phyloP scores from a whole-genome alignment of 257 asterid genomes.

The Vinca minor region DNA sequence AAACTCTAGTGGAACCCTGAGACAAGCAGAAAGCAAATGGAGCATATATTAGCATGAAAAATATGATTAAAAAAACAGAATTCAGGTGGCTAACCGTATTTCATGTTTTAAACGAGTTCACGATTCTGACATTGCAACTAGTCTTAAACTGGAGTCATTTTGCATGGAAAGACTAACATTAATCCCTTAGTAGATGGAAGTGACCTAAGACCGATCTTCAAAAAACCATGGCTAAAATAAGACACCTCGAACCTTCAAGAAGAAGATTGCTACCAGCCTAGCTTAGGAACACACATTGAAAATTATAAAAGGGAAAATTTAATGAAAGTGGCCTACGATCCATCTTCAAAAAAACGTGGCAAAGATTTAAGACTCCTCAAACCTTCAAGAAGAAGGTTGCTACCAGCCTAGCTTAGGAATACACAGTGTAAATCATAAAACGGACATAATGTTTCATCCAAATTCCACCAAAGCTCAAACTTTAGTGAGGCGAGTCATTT shows the following conservation, averaged over 20 bases:
- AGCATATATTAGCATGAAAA: neutral
- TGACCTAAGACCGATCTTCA: neutral
- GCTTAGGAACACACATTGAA: too few relatives aligned
- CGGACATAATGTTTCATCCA: neutral
- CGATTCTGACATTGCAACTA: neutral
- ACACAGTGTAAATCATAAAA: neutral
- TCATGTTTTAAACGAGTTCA: neutral
- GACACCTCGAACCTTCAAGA: too few relatives aligned
- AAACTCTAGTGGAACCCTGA: constrained; percentile 39
- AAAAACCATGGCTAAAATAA: too few relatives aligned
- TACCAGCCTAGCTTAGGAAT: neutral
- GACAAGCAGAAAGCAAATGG: neutral
- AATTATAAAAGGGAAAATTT: too few relatives aligned
- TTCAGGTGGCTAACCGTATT: neutral
- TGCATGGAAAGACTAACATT: neutral
- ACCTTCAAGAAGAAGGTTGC: neutral
- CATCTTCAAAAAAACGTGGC: neutral
- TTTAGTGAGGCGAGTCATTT: neutral
- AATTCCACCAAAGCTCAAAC: neutral
- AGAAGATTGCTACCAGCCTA: too few relatives aligned
- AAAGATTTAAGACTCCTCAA: neutral
- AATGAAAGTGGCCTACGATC: too few relatives aligned
- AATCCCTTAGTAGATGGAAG: neutral
- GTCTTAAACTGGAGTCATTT: too few relatives aligned
- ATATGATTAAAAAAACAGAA: neutral